Conservation (phyloP, 176 grass and related monocot genomes). For the Oryza brachyantha region DNA sequence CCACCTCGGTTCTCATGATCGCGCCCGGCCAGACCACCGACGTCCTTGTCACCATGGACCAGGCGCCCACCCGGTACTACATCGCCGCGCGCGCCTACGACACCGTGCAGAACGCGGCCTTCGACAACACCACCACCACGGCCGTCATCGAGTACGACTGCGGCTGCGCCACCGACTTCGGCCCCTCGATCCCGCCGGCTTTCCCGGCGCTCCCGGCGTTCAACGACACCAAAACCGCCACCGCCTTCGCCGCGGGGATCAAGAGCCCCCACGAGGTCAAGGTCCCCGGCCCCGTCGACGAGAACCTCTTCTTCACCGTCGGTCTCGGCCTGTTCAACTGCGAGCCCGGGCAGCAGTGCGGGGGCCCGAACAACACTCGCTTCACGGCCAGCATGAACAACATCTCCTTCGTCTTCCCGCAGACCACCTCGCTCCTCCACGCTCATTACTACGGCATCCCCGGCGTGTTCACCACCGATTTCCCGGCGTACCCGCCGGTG, state of each 20-base stretch:
- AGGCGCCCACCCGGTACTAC: constrained; percentile 64
- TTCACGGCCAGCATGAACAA: constrained; percentile 89
- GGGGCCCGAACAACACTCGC: constrained; percentile 64
- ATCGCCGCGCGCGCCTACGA: constrained; percentile 57
- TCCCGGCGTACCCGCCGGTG: constrained; percentile 58
- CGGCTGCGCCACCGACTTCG: constrained; percentile 47
- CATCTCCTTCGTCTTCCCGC: constrained; percentile 68
- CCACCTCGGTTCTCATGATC: constrained; percentile 70
- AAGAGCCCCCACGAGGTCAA: constrained; percentile 48
- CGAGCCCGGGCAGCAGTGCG: constrained; percentile 34
- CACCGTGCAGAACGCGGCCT: constrained; percentile 39
- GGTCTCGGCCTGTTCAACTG: constrained; percentile 62
- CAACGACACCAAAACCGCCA: constrained; percentile 64
- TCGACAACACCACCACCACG: constrained; percentile 83
- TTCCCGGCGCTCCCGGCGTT: constrained; percentile 67
- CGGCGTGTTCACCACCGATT: constrained; percentile 66
- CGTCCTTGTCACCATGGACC: constrained; percentile 78
- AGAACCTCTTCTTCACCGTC: constrained; percentile 75
- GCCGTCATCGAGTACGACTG: constrained; percentile 80
- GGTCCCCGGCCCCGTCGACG: constrained; percentile 53
- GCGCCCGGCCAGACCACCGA: constrained; percentile 82
- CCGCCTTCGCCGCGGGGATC: constrained; percentile 49
- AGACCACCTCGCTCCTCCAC: constrained; percentile 48
- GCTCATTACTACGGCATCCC: constrained; percentile 48
- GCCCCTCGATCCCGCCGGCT: constrained; percentile 23